Conservation (phyloP, 140 eudicot genomes). For the Flaveria floridana region DNA sequence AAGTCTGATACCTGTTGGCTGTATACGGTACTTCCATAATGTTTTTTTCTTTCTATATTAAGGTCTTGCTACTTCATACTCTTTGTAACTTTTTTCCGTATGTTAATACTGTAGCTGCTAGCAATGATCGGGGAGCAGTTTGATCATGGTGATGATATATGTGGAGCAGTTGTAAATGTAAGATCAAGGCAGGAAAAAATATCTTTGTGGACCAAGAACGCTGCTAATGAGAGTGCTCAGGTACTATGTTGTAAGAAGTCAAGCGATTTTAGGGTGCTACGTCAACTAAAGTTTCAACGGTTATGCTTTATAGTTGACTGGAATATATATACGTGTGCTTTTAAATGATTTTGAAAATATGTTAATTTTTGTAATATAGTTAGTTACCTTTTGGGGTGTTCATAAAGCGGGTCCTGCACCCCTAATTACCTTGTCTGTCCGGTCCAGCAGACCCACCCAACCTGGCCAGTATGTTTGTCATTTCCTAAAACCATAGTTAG, state of each 20-base stretch:
- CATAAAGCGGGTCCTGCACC: background rate
- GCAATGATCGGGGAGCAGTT: slow-evolving; percentile 98
- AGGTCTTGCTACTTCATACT: slow-evolving; percentile 10
- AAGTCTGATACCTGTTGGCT: slow-evolving; percentile 77
- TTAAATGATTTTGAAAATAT: background rate
- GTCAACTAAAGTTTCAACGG: background rate
- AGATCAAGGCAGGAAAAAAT: slow-evolving; percentile 64
- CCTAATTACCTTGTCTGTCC: too few species aligned
- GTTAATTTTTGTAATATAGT: background rate
- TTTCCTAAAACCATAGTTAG: background rate
- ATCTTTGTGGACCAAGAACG: slow-evolving; percentile 88
- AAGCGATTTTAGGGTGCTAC: background rate
- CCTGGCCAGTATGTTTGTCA: background rate
- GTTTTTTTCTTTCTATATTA: background rate
- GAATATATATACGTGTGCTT: background rate
- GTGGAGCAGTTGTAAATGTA: slow-evolving; percentile 94
- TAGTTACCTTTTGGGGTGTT: background rate
- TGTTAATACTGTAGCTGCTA: slow-evolving; percentile 51
- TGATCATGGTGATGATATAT: slow-evolving; percentile 90
- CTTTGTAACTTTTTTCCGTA: background rate
- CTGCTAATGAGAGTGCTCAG: slow-evolving; percentile 92
- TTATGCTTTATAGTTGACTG: background rate
- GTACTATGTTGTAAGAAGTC: slow-evolving; percentile 32
- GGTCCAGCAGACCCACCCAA: background rate
- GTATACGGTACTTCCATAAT: slow-evolving; percentile 49